A percentile compares a stretch with the other conserved stretches of the same genome.
Conservation (phyloP, 768 basidiomycete genomes). For the Trametes maxima region DNA sequence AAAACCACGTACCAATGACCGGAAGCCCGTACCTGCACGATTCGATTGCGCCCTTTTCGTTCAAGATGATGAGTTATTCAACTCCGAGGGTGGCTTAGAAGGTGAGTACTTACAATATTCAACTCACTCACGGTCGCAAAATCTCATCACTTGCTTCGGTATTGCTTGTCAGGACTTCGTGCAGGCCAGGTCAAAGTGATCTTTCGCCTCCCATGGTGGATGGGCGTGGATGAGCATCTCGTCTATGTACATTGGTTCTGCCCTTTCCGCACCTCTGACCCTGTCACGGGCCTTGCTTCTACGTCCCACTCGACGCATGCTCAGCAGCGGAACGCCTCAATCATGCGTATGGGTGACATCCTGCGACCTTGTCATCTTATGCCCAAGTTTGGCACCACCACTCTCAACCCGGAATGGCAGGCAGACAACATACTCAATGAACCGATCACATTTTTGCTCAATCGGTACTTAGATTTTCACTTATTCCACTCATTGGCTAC, state of each 20-base stretch:
- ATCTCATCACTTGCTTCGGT: too few species aligned
- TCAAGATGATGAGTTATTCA: neutral
- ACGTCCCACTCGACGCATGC: neutral
- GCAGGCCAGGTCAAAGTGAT: neutral
- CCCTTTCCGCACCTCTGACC: neutral
- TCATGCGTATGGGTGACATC: neutral
- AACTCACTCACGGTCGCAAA: neutral
- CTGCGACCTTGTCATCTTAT: neutral
- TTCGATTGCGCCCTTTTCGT: constrained; percentile 2
- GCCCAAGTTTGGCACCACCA: neutral
- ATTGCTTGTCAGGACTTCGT: neutral
- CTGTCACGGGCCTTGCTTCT: neutral
- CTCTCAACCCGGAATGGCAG: neutral
- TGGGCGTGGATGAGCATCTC: neutral
- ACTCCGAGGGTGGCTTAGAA: neutral
- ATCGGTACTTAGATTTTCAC: constrained; percentile 1
- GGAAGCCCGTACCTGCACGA: neutral
- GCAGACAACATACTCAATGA: neutral
- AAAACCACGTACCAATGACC: neutral
- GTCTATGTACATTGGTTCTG: neutral
- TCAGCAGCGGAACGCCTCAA: neutral
- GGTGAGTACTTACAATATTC: neutral
- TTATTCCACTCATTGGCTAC: neutral
- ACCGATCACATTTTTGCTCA: neutral
- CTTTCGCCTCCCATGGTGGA: neutral